Evolutionary conservation across 73 alveolate species (phyloP).

Genomic region (Stentor coeruleus): DNA sequence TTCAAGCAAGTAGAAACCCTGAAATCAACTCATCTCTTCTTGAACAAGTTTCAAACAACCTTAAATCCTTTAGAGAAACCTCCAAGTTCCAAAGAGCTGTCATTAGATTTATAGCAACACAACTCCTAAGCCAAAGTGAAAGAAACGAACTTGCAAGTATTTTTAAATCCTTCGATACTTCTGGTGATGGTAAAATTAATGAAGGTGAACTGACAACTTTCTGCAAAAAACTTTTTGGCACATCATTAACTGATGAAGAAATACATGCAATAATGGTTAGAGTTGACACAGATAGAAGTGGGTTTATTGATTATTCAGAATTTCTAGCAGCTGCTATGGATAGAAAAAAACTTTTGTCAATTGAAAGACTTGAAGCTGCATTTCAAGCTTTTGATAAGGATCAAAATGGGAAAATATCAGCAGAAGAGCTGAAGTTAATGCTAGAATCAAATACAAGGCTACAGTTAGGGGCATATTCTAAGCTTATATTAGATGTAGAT

Average conservation of each 20-base stretch:
- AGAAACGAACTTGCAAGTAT: not conserved
- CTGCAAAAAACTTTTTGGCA: not conserved
- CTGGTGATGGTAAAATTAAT: not conserved
- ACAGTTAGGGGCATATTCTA: not conserved
- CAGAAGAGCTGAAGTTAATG: not conserved
- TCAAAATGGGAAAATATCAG: not conserved
- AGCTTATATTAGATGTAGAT: not conserved
- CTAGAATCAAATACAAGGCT: not conserved
- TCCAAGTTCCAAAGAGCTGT: not conserved
- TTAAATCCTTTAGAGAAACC: not conserved
- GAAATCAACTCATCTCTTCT: not conserved
- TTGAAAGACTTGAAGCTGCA: not conserved
- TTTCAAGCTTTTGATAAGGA: not conserved
- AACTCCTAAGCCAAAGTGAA: not conserved
- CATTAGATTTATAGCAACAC: not conserved
- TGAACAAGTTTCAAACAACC: not conserved
- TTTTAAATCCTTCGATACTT: not conserved
- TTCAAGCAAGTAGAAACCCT: not conserved
- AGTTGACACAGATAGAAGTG: not conserved
- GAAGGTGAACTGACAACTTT: not conserved
- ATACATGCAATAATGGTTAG: not conserved
- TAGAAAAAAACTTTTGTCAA: conserved; percentile 2
- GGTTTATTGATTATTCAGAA: not conserved
- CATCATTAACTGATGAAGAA: not conserved
- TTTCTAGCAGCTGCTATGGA: not conserved